Evolutionary conservation across 2,329 filamentous ascomycete genomes (phyloP).

Genomic region (Fusarium clavum): DNA sequence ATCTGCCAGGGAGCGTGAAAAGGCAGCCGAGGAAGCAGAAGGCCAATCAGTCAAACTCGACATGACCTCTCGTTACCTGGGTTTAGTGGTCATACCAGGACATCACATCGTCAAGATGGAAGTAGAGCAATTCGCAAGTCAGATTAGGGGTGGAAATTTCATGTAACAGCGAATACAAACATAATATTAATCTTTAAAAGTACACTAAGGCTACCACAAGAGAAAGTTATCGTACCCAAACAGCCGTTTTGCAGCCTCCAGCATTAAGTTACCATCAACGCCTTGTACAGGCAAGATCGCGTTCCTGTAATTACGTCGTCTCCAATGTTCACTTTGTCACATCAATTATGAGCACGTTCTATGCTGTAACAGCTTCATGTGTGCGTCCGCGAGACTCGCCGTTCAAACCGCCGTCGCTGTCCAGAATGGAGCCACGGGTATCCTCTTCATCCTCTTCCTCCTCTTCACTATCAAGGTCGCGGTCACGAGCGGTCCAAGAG

Average conservation of each 20-base stretch:
- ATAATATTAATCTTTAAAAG: slow-evolving; percentile 47
- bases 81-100: slow-evolving; percentile 89
- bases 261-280: slow-evolving; percentile 44
- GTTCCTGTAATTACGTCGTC: slow-evolving; percentile 35
- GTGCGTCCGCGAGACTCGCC: slow-evolving; percentile 68
- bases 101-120: slow-evolving; percentile 89
- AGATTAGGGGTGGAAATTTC: slow-evolving; percentile 51
- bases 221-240: slow-evolving; percentile 41
- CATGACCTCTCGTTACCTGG: slow-evolving; percentile 88
- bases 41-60: slow-evolving; percentile 68
- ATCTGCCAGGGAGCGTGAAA: slow-evolving; percentile 60
- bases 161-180: slow-evolving; percentile 17
- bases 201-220: slow-evolving; percentile 44
- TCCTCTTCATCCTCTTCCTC: slow-evolving; percentile 73
- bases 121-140: slow-evolving; percentile 78
- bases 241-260: slow-evolving; percentile 41
- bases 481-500: slow-evolving; percentile 83
- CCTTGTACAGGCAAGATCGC: slow-evolving; percentile 43
- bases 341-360: slow-evolving; percentile 37
- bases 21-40: slow-evolving; percentile 50
- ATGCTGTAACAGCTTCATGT: slow-evolving; percentile 63
- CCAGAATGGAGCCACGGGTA: slow-evolving; percentile 61
- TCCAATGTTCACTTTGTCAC: slow-evolving; percentile 14
- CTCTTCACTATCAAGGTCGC: slow-evolving; percentile 73
- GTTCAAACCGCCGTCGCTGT: slow-evolving; percentile 64